Evolutionary conservation across 208 protist genomes (phyloP).

Genomic region (Trichomonas gallinae): DNA sequence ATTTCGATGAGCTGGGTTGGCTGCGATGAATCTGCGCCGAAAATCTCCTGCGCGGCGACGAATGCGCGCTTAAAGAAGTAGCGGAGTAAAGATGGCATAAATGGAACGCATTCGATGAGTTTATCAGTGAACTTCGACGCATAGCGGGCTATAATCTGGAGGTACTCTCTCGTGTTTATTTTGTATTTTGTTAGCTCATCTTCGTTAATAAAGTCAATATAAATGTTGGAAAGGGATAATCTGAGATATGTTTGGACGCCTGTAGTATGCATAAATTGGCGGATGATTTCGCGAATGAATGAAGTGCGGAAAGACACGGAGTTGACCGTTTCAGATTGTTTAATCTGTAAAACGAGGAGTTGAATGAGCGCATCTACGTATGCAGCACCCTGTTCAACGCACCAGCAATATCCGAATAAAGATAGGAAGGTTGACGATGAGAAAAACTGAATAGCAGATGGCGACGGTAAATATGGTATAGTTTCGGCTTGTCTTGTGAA

Average conservation of each 20-base stretch:
- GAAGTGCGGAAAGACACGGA: background rate
- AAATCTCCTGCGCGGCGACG: background rate
- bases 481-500: background rate
- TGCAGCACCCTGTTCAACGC: background rate
- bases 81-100: background rate
- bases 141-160: background rate
- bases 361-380: background rate
- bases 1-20: background rate
- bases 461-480: background rate
- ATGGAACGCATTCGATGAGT: background rate
- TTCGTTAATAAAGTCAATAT: background rate
- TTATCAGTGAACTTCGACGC: background rate
- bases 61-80: background rate
- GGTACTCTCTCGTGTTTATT: background rate
- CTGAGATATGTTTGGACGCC: background rate
- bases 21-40: background rate
- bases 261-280: background rate
- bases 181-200: background rate
- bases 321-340: background rate
- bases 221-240: background rate
- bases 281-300: background rate
- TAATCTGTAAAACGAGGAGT: background rate
- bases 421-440: background rate
- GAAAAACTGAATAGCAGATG: background rate
- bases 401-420: slow-evolving; percentile 11